A percentile compares a stretch with the other conserved stretches of the same genome.
These are phyloP conservation scores for Nannochloropsis salina DNA, from an alignment of 108 stramenopile genomes.

Conservation along the genomic window DNA sequence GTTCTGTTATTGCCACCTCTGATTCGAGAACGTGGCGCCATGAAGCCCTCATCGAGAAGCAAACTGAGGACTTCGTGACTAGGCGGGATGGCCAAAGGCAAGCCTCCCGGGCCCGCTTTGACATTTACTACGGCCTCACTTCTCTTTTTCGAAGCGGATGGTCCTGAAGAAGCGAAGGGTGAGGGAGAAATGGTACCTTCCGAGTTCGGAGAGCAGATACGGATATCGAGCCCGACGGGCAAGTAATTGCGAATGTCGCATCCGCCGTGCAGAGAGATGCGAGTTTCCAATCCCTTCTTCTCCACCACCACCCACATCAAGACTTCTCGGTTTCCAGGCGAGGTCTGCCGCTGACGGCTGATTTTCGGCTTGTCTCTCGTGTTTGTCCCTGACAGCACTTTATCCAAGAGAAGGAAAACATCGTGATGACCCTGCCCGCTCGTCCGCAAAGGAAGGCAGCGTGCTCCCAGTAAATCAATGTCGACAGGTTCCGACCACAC, in stretches of 20 bases:
- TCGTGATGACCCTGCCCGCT: background rate
- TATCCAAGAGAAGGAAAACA: background rate
- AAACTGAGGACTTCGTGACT: background rate
- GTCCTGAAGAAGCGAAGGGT: background rate
- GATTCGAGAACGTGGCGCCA: background rate
- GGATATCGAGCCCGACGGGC: background rate
- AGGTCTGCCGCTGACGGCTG: background rate
- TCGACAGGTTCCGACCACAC: conserved; percentile 8
- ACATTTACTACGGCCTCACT: background rate
- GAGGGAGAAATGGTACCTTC: background rate
- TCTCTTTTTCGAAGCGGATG: background rate
- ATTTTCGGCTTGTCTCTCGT: background rate
- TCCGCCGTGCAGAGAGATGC: background rate
- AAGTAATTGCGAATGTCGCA: background rate
- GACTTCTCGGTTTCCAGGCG: background rate
- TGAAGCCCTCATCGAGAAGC: background rate
- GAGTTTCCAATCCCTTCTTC: conserved; percentile 14
- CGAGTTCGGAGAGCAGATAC: background rate
- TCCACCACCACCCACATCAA: background rate
- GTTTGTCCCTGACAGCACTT: background rate
- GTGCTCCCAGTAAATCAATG: background rate
- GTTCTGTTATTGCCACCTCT: background rate
- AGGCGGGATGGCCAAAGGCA: background rate
- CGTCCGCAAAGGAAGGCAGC: background rate
- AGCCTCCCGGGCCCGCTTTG: background rate